Evolutionary conservation across 805 yeast species (phyloP), one percentile per base, ranked within the genome.

Genomic region (Clavispora phyllophila): DNA sequence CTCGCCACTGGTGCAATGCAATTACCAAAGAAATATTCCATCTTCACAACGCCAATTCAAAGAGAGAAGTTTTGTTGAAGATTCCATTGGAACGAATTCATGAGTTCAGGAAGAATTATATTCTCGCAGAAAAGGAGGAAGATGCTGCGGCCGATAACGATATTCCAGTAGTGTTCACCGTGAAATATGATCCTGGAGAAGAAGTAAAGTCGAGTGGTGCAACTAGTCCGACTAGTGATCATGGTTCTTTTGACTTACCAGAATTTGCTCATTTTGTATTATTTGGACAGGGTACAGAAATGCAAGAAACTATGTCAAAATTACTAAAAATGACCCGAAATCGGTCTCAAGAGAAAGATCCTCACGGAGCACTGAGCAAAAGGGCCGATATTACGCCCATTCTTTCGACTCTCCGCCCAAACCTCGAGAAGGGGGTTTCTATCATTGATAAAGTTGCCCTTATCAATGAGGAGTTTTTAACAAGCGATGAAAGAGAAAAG

Each of bases 1-100:
- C 97, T 0, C 73, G 85, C 45, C 76, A 82, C 14, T 91, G 98
- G 98, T 82, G 78, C 36, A 80, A 82, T 40, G 65, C 75, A 9
- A 62, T 91, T 35, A 86, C 84, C 49, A 87, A 85, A 54, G 82
- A 83, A 41, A 79, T 87, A 2, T 91, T 91, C 62, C 62, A 61
- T 41, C 50, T 61, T 15, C 73, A 89, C 1, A 74, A 84, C 32
- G 73, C 84, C 41, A 85, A 87, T 58, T 69, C 74, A 19, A 82
- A 82, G 12, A 82, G 82, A 51, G 82, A 82, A 46, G 93, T 87
- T 12, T 76, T 85, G 17, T 68, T 90, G 15, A 84, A 85, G 51
- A 78, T 91, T 4, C 97, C 97, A 0, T 55, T 84, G 20, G 75
- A 70, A 27, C 84, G 83, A 53, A 66, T 91, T 12, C 55, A 84